These are phyloP conservation scores for Ogataea sp. DNA, from an alignment of 805 yeast genomes.

Conservation along the genomic window DNA sequence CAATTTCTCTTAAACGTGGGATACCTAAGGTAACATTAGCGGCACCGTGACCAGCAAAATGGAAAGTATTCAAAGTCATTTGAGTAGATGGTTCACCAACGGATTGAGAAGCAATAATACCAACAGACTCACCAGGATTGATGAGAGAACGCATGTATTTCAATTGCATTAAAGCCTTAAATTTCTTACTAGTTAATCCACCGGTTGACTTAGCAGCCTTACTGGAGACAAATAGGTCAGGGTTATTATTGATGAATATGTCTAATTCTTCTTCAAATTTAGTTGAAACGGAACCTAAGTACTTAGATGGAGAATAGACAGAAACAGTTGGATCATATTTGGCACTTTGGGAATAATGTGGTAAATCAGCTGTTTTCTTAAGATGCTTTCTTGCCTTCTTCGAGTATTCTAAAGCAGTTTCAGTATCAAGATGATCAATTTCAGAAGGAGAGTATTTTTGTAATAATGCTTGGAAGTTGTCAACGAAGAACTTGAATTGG, in stretches of 20 bases:
- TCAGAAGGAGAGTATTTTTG: slow-evolving; percentile 82
- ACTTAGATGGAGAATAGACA: slow-evolving; percentile 79
- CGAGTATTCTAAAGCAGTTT: slow-evolving; percentile 67
- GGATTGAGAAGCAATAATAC: slow-evolving; percentile 96
- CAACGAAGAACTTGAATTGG: slow-evolving; percentile 87
- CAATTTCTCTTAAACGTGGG: slow-evolving; percentile 99
- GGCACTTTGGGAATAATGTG: slow-evolving; percentile 51
- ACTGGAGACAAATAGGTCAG: slow-evolving; percentile 44
- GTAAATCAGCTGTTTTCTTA: slow-evolving; percentile 53
- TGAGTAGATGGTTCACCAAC: slow-evolving; percentile 99
- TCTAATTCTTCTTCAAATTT: slow-evolving; percentile 78
- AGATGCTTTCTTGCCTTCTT: slow-evolving; percentile 73
- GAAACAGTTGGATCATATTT: slow-evolving; percentile 88
- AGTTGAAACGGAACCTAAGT: slow-evolving; percentile 90
- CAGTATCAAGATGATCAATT: slow-evolving; percentile 73
- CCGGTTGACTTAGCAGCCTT: slow-evolving; percentile 39
- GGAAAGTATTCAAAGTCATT: slow-evolving; percentile 96
- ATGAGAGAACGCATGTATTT: slow-evolving; percentile 95
- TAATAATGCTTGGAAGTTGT: slow-evolving; percentile 80
- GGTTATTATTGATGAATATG: slow-evolving; percentile 48
- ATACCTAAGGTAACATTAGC: slow-evolving; percentile 99
- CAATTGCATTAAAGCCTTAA: slow-evolving; percentile 94
- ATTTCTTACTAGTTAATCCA: slow-evolving; percentile 66
- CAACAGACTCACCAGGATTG: slow-evolving; percentile 97
- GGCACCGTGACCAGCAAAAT: slow-evolving; percentile 99